phyloP scores from a whole-genome alignment of 2,329 filamentous ascomycete species.

The Epichloe coenophiala region DNA sequence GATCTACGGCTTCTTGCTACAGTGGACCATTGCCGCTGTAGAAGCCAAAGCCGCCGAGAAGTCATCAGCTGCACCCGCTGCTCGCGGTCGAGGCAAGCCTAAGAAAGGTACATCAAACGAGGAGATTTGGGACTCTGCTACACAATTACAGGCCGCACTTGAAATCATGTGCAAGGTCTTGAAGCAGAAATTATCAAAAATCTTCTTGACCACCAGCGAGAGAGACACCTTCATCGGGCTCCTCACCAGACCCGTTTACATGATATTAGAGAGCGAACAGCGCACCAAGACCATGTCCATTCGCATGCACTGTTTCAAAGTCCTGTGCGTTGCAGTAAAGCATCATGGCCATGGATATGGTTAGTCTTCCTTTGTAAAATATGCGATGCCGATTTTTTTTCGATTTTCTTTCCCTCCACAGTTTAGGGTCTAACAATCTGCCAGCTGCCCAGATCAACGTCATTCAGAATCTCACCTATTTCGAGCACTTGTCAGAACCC shows the following conservation, averaged over 20 bases:
- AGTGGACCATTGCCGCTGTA: slow-evolving; percentile 91
- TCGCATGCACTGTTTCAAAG: slow-evolving; percentile 94
- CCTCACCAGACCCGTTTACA: slow-evolving; percentile 84
- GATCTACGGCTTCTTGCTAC: slow-evolving; percentile 83
- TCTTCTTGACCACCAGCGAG: slow-evolving; percentile 93
- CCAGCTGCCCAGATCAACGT: slow-evolving; percentile 91
- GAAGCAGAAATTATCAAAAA: slow-evolving; percentile 79
- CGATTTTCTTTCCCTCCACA: no score
- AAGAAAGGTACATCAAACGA: slow-evolving; percentile 73
- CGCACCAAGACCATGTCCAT: slow-evolving; percentile 80
- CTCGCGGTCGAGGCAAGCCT: slow-evolving; percentile 59
- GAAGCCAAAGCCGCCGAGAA: slow-evolving; percentile 91
- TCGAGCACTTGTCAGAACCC: slow-evolving; percentile 94
- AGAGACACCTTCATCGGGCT: slow-evolving; percentile 88
- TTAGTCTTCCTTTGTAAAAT: slow-evolving; percentile 25
- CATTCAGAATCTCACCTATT: slow-evolving; percentile 94
- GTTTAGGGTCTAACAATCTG: slow-evolving; percentile 13
- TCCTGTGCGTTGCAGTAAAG: slow-evolving; percentile 91
- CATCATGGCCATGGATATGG: slow-evolving; percentile 95
- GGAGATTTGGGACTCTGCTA: slow-evolving; percentile 73
- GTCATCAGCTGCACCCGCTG: slow-evolving; percentile 52
- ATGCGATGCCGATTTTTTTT: neutral
- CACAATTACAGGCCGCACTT: slow-evolving; percentile 75
- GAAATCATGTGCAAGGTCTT: slow-evolving; percentile 94
- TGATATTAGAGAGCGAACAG: slow-evolving; percentile 87